phyloP scores from a whole-genome alignment of 192 early-diverging fungal species.

The Nowakowskiella sp. region DNA sequence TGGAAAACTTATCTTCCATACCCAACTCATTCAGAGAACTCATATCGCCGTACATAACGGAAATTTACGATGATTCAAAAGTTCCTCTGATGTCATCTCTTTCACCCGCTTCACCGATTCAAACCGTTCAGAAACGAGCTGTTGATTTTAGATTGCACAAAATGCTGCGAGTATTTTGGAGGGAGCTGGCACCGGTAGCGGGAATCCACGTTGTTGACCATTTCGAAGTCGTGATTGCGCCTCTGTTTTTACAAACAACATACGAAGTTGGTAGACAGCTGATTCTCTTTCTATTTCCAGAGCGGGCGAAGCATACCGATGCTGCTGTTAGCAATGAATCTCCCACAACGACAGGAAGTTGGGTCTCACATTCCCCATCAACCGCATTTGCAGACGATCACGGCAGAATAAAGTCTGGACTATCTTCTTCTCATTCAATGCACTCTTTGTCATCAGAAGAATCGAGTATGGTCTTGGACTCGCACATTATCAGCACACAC shows the following conservation, averaged over 20 bases:
- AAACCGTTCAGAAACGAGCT: slow-evolving; percentile 36
- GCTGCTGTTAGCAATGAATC: too few species aligned
- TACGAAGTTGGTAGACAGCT: slow-evolving; percentile 77
- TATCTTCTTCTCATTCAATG: too few species aligned
- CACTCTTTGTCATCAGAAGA: too few species aligned
- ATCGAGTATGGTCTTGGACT: too few species aligned
- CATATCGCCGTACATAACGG: slow-evolving; percentile 32
- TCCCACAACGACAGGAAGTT: too few species aligned
- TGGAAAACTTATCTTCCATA: slow-evolving; percentile 49
- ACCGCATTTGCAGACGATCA: too few species aligned
- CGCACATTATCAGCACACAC: too few species aligned
- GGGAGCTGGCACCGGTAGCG: slow-evolving; percentile 75
- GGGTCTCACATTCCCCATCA: too few species aligned
- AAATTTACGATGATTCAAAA: too few species aligned
- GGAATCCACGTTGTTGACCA: slow-evolving; percentile 88
- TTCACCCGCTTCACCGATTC: slow-evolving; percentile 29
- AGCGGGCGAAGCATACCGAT: slow-evolving; percentile 35
- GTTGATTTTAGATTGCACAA: slow-evolving; percentile 74
- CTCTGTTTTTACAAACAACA: slow-evolving; percentile 68
- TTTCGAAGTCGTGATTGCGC: slow-evolving; percentile 80
- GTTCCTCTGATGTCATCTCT: too few species aligned
- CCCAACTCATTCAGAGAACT: slow-evolving; percentile 27
- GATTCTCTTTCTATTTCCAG: slow-evolving; percentile 76
- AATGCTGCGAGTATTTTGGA: slow-evolving; percentile 78
- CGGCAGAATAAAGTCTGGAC: too few species aligned